Evolutionary conservation across 164 flowering plant species (phyloP), one percentile per base, ranked within the genome.

Genomic region (Akebia trifoliata): DNA sequence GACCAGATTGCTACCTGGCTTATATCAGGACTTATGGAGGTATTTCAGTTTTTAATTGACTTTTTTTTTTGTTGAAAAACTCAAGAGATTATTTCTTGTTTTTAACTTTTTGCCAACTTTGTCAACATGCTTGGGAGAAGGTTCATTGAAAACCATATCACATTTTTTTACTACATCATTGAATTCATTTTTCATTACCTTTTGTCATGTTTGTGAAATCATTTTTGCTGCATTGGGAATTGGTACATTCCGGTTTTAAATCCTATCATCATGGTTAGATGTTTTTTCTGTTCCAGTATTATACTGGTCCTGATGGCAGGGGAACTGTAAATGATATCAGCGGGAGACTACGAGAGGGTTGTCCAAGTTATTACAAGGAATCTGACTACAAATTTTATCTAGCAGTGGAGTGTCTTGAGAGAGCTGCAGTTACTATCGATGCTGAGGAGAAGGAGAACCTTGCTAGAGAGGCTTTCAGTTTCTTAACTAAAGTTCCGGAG

Each of bases 281-380:
- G 12, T 36, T 38, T 45, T 62, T 38, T 25, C 21, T 64, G 39
- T 59, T 67, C 72, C 89, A 94, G 99, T 90, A 80, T 72, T 94
- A 94, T 76, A 85, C 94, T 74, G 93, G 95, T 51, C 83, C 91
- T 35, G 96, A 87, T 81, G 97, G 96, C 66, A 83, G 96, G 81
- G 97, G 97, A 10, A 90, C 97, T 15, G 97, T 94, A 22, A 91
- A 87, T 72, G 97, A 94, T 66, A 86, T 94, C 45, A 94, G 97
- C 75, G 85, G 74, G 38, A 87, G 78, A 69, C 66, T 94, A 40
- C 80, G 87, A 1, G 96, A 87, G 50, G 97, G 99, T 60, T 94
- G 99, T 64, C 97, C 99, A 18, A 94, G 99, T 74, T 94, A 81
- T 69, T 94, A 69, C 64, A 90, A 86, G 77, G 99, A 94, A 68